phyloP scores from a whole-genome alignment of 176 grass and related monocot species.

The Ensete ventricosum region DNA sequence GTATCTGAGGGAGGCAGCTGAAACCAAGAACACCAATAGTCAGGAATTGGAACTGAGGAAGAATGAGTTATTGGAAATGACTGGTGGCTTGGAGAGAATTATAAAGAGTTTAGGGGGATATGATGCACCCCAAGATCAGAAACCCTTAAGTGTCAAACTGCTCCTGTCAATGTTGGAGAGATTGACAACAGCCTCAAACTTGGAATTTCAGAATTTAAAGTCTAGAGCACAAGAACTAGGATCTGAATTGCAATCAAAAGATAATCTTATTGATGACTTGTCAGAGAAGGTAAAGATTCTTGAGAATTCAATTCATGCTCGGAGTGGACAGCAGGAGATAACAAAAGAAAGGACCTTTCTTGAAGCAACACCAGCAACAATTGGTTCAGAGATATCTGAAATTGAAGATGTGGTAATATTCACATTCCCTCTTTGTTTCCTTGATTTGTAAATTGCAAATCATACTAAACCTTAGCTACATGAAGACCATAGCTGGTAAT shows the following conservation, averaged over 20 bases:
- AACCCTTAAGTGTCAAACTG: conserved; percentile 39
- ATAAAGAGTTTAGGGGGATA: conserved; percentile 69
- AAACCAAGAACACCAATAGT: conserved; percentile 32
- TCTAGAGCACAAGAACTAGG: conserved; percentile 69
- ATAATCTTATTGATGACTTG: conserved; percentile 63
- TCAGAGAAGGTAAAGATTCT: conserved; percentile 64
- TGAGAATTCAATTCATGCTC: conserved; percentile 56
- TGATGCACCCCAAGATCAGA: conserved; percentile 57
- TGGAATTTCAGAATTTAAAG: conserved; percentile 61
- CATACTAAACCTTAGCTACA: background rate
- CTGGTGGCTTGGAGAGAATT: conserved; percentile 64
- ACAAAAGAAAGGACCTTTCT: conserved; percentile 59
- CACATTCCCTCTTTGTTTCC: conserved; percentile 16
- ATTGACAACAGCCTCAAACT: conserved; percentile 43
- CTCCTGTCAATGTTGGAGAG: conserved; percentile 77
- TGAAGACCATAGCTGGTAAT: too few species aligned
- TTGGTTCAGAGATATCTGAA: conserved; percentile 66
- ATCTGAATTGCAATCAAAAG: conserved; percentile 62
- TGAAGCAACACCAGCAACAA: conserved; percentile 60
- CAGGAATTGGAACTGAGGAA: conserved; percentile 44
- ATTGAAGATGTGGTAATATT: conserved; percentile 73
- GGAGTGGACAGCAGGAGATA: conserved; percentile 43
- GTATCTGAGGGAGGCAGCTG: conserved; percentile 50
- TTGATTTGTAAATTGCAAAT: background rate
- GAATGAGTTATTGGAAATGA: conserved; percentile 51